Base-by-base conservation (phyloP, 805 yeast genomes). In the Pichia nakasei region DNA sequence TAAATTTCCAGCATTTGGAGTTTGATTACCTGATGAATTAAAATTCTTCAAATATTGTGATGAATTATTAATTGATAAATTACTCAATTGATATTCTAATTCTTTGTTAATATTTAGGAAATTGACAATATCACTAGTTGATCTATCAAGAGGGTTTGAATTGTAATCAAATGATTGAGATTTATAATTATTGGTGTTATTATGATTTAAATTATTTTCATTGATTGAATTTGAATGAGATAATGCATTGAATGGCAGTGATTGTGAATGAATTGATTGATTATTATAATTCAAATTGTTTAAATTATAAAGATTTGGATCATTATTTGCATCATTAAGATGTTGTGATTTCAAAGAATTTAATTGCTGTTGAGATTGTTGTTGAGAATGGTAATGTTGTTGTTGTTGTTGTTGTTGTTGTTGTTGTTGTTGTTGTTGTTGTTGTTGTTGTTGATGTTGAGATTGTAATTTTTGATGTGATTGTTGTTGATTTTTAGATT, bases 11-110 rank as follows among this genome's bases (percentile, higher is more conserved):
- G 19, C 21, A 20, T 27, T 27, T 13, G 46, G 39, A 18, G 34
- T 36, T 21, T 36, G 42, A 18, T 27, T 24, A 19, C 42, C 41
- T 43, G 22, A 27, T 22, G 33, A 35, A 44, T 36, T 35, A 20
- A 42, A 20, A 12, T 39, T 36, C 27, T 36, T 37, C 11, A 40
- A 19, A 42, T 45, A 45, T 22, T 43, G 48, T 9, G 48, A 35
- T 8, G 48, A 34, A 19, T 41, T 38, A 22, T 40, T 49, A 19
- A 53, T 44, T 9, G 56, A 45, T 38, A 53, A 44, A 32, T 44
- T 44, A 27, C 46, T 42, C 31, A 53, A 33, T 31, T 51, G 54
- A 26, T 45, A 43, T 33, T 52, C 57, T 18, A 53, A 44, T 37
- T 53, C 55, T 20, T 51, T 52, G 36, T 53, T 50, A 13, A 53